phyloP scores from a whole-genome alignment of 2,329 filamentous ascomycete species.

The Botrytis fabae region DNA sequence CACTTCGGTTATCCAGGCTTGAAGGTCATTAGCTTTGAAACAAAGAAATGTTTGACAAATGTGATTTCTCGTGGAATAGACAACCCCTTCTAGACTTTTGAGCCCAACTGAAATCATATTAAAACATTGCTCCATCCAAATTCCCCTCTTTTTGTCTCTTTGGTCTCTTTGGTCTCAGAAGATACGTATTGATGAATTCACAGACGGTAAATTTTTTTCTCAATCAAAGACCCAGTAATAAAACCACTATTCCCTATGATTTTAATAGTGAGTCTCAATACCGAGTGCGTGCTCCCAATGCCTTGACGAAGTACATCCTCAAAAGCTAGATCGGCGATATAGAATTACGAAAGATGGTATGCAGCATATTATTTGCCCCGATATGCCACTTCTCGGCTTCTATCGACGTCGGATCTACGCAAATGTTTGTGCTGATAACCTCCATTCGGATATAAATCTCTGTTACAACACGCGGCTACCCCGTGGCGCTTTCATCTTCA shows the following conservation, averaged over 20 bases:
- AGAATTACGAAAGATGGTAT: background rate
- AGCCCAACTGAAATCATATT: background rate
- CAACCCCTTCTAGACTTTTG: background rate
- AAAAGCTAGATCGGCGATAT: background rate
- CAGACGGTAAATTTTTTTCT: fast-evolving
- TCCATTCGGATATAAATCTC: background rate
- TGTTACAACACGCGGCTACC: background rate
- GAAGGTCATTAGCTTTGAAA: background rate
- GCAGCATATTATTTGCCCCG: background rate
- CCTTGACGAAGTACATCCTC: background rate
- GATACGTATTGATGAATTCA: background rate
- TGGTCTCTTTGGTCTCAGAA: no score
- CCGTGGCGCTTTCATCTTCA: background rate
- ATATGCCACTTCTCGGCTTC: background rate
- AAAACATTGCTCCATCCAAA: background rate
- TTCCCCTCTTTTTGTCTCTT: fast-evolving
- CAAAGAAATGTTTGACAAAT: background rate
- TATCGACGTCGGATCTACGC: no score
- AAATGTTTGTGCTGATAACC: background rate
- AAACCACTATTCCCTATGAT: background rate
- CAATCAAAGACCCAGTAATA: background rate
- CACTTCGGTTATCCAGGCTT: background rate
- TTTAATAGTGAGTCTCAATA: no score
- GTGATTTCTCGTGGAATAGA: background rate
- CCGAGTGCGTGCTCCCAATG: no score